Evolutionary conservation across 257 asterid species (phyloP).

Genomic region (Fraxinus americana): DNA sequence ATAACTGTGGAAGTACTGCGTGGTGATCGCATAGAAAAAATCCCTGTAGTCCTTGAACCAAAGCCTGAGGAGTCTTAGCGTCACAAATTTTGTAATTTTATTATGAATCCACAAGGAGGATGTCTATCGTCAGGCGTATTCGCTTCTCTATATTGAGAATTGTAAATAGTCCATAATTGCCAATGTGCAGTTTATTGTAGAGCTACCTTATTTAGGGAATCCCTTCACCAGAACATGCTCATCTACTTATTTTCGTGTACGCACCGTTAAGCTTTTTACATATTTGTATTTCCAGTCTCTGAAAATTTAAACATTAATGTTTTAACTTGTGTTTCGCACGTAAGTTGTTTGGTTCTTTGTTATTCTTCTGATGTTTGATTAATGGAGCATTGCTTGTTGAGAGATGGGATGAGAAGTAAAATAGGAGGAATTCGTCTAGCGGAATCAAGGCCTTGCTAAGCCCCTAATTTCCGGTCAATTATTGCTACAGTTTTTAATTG

Average conservation of each 20-base stretch:
- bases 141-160: background rate
- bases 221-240: background rate
- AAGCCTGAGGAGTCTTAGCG: conserved; percentile 78
- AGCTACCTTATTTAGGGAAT: conserved; percentile 1
- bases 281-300: background rate
- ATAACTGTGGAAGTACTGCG: conserved; percentile 90
- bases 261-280: background rate
- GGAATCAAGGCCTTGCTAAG: background rate
- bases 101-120: conserved; percentile 12
- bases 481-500: too few relatives aligned
- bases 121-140: conserved; percentile 21
- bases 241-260: background rate
- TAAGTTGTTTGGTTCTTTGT: background rate
- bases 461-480: background rate
- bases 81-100: conserved; percentile 18
- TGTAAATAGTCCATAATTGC: conserved; percentile 18
- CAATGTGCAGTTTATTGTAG: background rate
- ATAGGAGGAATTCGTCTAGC: background rate
- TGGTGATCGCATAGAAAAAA: conserved; percentile 85
- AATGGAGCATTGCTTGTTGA: background rate
- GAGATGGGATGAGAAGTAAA: background rate
- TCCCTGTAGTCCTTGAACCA: conserved; percentile 88
- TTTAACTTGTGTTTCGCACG: background rate
- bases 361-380: too few relatives aligned
- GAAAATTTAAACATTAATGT: background rate